Evolutionary conservation across 208 protist genomes (phyloP), one percentile per base, ranked within the genome.

Genomic region (Leishmania turanica): DNA sequence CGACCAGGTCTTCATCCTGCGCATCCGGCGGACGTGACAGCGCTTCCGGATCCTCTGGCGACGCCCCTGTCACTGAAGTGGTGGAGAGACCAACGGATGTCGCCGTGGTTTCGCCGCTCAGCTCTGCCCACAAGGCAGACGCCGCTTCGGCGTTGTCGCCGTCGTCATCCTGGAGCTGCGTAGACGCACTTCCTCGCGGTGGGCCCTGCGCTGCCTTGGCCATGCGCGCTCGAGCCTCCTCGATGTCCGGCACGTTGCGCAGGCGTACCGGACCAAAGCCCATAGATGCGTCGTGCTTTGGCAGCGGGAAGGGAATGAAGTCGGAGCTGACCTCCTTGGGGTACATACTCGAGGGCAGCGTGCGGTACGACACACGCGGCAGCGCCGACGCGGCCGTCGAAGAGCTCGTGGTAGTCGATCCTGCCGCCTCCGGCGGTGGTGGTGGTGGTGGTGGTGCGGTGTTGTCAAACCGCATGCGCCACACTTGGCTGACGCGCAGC

Each of bases 251-350:
- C 70, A 98, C 90, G 74, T 98, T 89, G 37, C 66, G 86, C 58
- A 98, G 66, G 19, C 91, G 87, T 77, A 95, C 89, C 53, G 95
- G 95, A 0, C 95, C 95, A 75, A 94, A 96, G 31, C 93, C 95
- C 58, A 98, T 76, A 1, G 84, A 80, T 24, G 79, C 90, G 77
- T 98, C 95, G 80, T 96, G 92, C 80, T 91, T 95, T 4, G 95
- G 93, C 31, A 98, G 82, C 19, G 95, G 95, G 81, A 96, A 98
- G 0, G 95, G 95, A 0, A 92, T 98, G 76, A 96, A 96, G 72
- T 91, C 79, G 0, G 88, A 56, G 5, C 75, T 24, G 8, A 98
- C 84, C 1, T 54, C 51, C 76, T 95, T 94, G 19, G 94, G 91
- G 60, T 88, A 86, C 92, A 97, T 96, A 80, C 88, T 93, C 53